Evolutionary conservation across 2,329 filamentous ascomycete genomes (phyloP).

Genomic region (Aureobasidium namibiae): DNA sequence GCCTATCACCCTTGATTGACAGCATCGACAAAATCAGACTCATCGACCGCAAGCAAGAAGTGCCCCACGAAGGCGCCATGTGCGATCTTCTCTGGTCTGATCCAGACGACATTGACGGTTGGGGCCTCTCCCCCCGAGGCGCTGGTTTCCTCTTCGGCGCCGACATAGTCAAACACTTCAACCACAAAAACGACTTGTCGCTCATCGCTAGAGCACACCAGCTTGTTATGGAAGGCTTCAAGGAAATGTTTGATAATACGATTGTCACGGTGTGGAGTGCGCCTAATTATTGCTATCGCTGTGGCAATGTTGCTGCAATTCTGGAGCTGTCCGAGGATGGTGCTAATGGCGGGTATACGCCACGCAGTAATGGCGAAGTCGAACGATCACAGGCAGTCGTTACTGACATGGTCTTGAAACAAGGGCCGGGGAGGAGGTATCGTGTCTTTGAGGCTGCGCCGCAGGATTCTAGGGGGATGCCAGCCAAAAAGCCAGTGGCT

Average conservation of each 20-base stretch:
- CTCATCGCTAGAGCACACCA: constrained; percentile 93
- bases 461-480: constrained; percentile 94
- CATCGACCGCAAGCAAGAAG: constrained; percentile 93
- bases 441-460: constrained; percentile 94
- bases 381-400: constrained; percentile 29
- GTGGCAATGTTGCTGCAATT: constrained; percentile 68
- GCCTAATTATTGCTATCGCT: constrained; percentile 59
- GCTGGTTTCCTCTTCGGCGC: constrained; percentile 93
- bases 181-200: constrained; percentile 84
- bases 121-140: constrained; percentile 87
- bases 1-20: constrained; percentile 83
- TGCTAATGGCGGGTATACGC: constrained; percentile 38
- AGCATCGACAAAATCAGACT: constrained; percentile 92
- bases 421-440: constrained; percentile 80
- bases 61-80: constrained; percentile 97
- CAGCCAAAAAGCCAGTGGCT: constrained; percentile 94
- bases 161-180: constrained; percentile 94
- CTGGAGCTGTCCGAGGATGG: constrained; percentile 86
- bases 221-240: constrained; percentile 98
- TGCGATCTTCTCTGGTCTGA: constrained; percentile 98
- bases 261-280: constrained; percentile 98
- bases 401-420: constrained; percentile 31
- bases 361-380: constrained; percentile 59
- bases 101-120: constrained; percentile 94
- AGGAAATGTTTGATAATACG: constrained; percentile 94